Base-by-base conservation (phyloP, 2,329 filamentous ascomycete species). In the Pyricularia grisea region DNA sequence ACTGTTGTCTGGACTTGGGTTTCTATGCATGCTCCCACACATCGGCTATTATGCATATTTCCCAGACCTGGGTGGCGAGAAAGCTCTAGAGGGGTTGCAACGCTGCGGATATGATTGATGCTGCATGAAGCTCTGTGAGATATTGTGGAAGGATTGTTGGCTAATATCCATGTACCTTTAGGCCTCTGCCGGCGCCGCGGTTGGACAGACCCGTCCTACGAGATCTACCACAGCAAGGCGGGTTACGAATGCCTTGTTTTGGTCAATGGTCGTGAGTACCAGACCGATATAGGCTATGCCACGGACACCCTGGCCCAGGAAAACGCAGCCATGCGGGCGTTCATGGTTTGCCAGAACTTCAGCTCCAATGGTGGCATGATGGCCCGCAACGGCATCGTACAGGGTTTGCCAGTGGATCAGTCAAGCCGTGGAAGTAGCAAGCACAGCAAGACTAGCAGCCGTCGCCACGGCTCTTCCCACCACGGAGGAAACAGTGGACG, bases 341-440 rank as follows among this genome's bases (percentile, higher is more conserved):
- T 97, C 81, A 94, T 97, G 88, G 95, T 97, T 73, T 97, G 94
- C 84, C 91, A 93, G 72, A 97, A 97, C 84, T 97, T 97, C 81
- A 97, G 93, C 69, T 92, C 96, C 79, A 97, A 97, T 78, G 93
- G 96, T 75, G 94, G 94, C 77, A 97, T 97, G 93, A 83, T 90
- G 72, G 88, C 87, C 71, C 85, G 87, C 72, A 90, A 90, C 75
- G 88, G 88, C 63, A 88, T 90, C 71, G 87, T 90, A 72, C 88
- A 90, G 78, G 88, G 88, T 67, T 82, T 90, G 55, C 88, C 88
- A 17, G 85, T 83, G 69, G 82, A 83, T 73, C 81, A 84, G 72
- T 80, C 86, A 69, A 79, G 76, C 71, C 79, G 79, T 75, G 28
- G 33, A n/a, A 85, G 81, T 73, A 81, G 82, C 70, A 78, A 81